Percentiles rank a stretch among this genome's conserved stretches.
These are phyloP conservation scores for Lipomyces yamadae DNA, from an alignment of 805 yeast species.

Conservation along the genomic window DNA sequence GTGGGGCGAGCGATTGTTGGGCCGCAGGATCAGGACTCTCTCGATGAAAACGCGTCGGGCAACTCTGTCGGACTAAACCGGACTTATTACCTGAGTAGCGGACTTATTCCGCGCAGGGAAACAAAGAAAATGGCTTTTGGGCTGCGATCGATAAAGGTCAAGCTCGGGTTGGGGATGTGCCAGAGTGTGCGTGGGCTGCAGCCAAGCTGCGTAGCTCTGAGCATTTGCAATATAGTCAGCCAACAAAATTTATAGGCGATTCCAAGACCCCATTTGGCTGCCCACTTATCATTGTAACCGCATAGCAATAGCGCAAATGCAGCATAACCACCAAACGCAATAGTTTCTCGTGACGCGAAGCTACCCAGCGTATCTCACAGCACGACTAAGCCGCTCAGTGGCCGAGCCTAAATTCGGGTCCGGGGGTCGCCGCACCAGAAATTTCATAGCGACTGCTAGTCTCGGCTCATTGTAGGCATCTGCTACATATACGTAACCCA, in stretches of 20 bases:
- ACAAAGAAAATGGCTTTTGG: background rate
- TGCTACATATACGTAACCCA: background rate
- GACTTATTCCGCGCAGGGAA: background rate
- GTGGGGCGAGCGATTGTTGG: background rate
- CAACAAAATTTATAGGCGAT: background rate
- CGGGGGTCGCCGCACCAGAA: background rate
- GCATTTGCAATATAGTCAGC: background rate
- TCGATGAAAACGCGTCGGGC: background rate
- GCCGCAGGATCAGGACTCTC: background rate
- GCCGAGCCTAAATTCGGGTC: background rate
- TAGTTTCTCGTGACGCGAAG: background rate
- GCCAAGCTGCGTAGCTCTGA: background rate
- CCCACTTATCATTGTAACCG: background rate
- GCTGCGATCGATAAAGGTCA: background rate
- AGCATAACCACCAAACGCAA: background rate
- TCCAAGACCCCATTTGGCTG: background rate
- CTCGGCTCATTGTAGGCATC: background rate
- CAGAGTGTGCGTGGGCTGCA: background rate
- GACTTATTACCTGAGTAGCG: background rate
- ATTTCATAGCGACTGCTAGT: background rate
- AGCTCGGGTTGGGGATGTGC: constrained; percentile 6
- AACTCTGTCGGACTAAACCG: background rate
- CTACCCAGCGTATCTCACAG: background rate
- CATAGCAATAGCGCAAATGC: background rate
- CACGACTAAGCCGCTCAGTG: constrained; percentile 1